Conservation (phyloP, 2,329 filamentous ascomycete genomes). For the Penicillium occitanis region DNA sequence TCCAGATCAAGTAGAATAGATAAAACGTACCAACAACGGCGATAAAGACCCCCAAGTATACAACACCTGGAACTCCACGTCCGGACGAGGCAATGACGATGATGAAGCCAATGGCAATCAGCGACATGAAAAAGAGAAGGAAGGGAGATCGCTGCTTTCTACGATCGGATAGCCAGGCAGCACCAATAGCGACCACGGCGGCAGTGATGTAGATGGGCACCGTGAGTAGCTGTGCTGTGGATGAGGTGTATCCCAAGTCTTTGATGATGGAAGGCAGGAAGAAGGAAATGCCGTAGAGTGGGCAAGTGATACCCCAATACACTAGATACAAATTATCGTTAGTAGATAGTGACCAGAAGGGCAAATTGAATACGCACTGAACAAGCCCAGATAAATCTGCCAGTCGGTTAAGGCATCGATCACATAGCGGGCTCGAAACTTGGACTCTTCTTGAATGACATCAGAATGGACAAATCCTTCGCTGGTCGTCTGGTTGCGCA, state of each 20-base stretch:
- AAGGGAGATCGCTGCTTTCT: conserved; percentile 56
- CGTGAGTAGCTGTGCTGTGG: conserved; percentile 43
- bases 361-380: conserved; percentile 31
- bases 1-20: neutral
- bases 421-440: conserved; percentile 43
- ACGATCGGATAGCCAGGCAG: conserved; percentile 59
- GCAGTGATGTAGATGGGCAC: conserved; percentile 45
- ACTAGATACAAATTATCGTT: conserved; percentile 28
- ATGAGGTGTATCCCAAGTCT: conserved; percentile 41
- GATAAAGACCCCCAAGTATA: conserved; percentile 52
- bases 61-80: conserved; percentile 40
- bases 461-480: conserved; percentile 31
- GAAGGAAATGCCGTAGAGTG: conserved; percentile 44
- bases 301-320: conserved; percentile 45
- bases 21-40: conserved; percentile 43
- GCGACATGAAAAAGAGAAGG: conserved; percentile 53
- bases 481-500: conserved; percentile 38
- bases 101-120: conserved; percentile 59
- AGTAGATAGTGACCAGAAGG: neutral
- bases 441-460: conserved; percentile 16
- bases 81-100: conserved; percentile 46
- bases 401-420: conserved; percentile 43
- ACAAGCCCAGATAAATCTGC: conserved; percentile 42
- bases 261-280: conserved; percentile 46
- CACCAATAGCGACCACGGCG: conserved; percentile 38